A percentile compares a stretch with the other conserved stretches of the same genome.
Evolutionary conservation across 2,329 filamentous ascomycete species (phyloP).

Genomic region (Neofusicoccum cordaticola): DNA sequence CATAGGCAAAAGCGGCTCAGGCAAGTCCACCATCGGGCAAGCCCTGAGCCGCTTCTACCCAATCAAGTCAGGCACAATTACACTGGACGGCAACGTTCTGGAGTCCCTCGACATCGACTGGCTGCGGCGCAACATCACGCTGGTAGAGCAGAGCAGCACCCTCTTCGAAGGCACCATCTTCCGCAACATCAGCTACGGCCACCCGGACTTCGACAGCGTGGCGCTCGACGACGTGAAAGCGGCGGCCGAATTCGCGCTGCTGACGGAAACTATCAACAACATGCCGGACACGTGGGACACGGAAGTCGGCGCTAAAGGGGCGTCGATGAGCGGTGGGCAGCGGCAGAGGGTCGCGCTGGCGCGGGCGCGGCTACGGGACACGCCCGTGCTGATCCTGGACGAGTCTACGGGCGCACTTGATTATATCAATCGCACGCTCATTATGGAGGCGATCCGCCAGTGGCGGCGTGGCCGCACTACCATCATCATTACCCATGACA

Average conservation of each 20-base stretch:
- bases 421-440: constrained; percentile 61
- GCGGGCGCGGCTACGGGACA: constrained; percentile 71
- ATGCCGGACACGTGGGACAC: constrained; percentile 73
- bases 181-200: constrained; percentile 75
- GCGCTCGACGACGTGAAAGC: constrained; percentile 55
- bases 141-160: constrained; percentile 78
- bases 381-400: constrained; percentile 79
- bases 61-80: constrained; percentile 62
- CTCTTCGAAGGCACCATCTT: constrained; percentile 80
- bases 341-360: constrained; percentile 78
- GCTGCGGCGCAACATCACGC: constrained; percentile 72
- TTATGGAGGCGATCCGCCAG: constrained; percentile 71
- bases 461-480: constrained; percentile 84
- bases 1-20: constrained; percentile 82
- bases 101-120: constrained; percentile 64
- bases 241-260: constrained; percentile 65
- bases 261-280: constrained; percentile 64
- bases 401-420: constrained; percentile 87
- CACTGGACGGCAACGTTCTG: constrained; percentile 65
- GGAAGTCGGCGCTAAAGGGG: constrained; percentile 65
- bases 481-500: constrained; percentile 89
- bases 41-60: constrained; percentile 76
- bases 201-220: constrained; percentile 48
- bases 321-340: constrained; percentile 78
- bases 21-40: constrained; percentile 85